phyloP scores from a whole-genome alignment of 495 filamentous ascomycete genomes.

The Neurospora intermedia region DNA sequence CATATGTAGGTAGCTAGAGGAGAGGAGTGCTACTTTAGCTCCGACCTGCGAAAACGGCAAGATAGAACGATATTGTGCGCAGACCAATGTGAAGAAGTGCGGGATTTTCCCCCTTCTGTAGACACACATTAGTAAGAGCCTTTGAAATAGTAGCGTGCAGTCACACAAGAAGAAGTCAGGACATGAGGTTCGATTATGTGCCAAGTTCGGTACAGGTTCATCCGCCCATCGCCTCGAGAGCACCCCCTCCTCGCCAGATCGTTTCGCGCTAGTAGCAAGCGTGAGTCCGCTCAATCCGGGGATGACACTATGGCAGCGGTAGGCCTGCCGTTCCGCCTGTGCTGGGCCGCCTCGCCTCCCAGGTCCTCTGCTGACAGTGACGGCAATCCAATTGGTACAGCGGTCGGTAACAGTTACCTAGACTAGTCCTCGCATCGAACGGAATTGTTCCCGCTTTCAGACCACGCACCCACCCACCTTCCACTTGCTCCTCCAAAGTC shows the following conservation, averaged over 20 bases:
- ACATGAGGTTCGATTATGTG: background rate
- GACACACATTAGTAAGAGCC: background rate
- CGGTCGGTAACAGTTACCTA: background rate
- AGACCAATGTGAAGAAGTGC: background rate
- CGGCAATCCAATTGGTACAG: background rate
- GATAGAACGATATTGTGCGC: background rate
- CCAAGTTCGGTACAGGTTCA: background rate
- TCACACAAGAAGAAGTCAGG: background rate
- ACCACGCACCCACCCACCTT: background rate
- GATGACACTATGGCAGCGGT: background rate
- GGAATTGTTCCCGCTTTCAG: background rate
- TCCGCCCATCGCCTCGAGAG: background rate
- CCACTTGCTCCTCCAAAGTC: background rate
- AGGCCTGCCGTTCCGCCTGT: background rate
- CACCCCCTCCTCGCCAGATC: background rate
- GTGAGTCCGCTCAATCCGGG: background rate
- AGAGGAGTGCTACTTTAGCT: background rate
- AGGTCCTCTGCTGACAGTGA: background rate
- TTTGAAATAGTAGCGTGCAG: background rate
- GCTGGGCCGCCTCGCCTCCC: background rate
- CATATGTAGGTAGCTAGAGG: background rate
- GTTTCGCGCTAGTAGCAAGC: background rate
- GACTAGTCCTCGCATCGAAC: background rate
- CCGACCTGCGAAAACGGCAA: background rate
- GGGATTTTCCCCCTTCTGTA: background rate